A percentile compares a stretch with the other conserved stretches of the same genome.
Conservation (phyloP, 2,329 filamentous ascomycete genomes). For the Pseudocercospora cruenta region DNA sequence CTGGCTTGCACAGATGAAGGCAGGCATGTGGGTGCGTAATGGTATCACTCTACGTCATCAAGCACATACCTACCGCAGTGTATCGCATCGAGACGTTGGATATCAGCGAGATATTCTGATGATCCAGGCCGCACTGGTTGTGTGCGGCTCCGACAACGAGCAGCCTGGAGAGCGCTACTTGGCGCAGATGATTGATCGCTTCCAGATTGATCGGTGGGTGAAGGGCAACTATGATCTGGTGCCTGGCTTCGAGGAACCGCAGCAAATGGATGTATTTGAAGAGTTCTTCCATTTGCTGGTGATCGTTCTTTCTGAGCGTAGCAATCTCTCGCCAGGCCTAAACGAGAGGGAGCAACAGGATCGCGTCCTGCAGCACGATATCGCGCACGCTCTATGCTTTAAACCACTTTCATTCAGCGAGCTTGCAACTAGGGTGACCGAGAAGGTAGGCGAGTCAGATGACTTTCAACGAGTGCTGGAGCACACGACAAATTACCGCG, state of each 20-base stretch:
- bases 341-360: slow-evolving; percentile 67
- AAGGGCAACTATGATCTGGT: slow-evolving; percentile 77
- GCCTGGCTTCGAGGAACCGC: slow-evolving; percentile 78
- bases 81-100: slow-evolving; percentile 85
- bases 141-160: slow-evolving; percentile 74
- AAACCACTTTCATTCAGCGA: slow-evolving; percentile 95
- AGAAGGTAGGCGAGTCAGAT: slow-evolving; percentile 86
- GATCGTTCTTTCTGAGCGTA: slow-evolving; percentile 85
- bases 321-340: slow-evolving; percentile 71
- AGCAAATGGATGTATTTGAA: slow-evolving; percentile 90
- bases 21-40: slow-evolving; percentile 97
- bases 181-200: slow-evolving; percentile 87
- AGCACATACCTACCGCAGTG: slow-evolving; percentile 88
- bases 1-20: slow-evolving; percentile 97
- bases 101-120: slow-evolving; percentile 95
- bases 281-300: slow-evolving; percentile 95
- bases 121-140: slow-evolving; percentile 84
- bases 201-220: slow-evolving; percentile 85
- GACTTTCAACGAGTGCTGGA: slow-evolving; percentile 83
- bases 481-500: slow-evolving; percentile 84
- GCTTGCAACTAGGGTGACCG: slow-evolving; percentile 80
- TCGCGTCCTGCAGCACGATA: slow-evolving; percentile 79
- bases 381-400: slow-evolving; percentile 93
- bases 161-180: slow-evolving; percentile 61
- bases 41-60: slow-evolving; percentile 95